Percentiles rank a stretch among this genome's conserved stretches.
Evolutionary conservation across 768 basidiomycete species (phyloP).

Genomic region (Phylloporus sp.): DNA sequence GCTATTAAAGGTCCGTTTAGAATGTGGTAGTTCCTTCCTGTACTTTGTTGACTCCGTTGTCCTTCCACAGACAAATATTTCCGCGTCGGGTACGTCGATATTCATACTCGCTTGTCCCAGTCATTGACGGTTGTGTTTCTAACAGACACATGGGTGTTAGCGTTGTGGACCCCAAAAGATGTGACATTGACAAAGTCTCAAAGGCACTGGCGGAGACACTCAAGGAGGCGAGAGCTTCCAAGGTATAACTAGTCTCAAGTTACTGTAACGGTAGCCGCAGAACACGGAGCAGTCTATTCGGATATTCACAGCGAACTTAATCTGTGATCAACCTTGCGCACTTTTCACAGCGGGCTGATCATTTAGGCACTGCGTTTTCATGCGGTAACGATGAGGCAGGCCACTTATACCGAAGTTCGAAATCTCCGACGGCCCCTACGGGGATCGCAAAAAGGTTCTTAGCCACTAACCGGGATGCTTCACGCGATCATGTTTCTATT

Average conservation of each 20-base stretch:
- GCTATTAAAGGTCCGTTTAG: slow-evolving; percentile 64
- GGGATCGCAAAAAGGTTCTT: no score
- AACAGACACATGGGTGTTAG: slow-evolving; percentile 84
- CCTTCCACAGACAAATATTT: slow-evolving; percentile 69
- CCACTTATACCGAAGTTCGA: neutral
- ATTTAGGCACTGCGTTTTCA: neutral
- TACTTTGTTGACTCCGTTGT: slow-evolving; percentile 5
- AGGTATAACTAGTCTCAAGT: neutral
- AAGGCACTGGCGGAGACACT: slow-evolving; percentile 58
- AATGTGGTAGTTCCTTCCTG: neutral
- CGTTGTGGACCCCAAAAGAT: slow-evolving; percentile 64
- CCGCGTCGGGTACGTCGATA: slow-evolving; percentile 70
- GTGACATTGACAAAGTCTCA: slow-evolving; percentile 72
- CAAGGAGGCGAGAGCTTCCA: slow-evolving; percentile 28
- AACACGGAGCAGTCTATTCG: no score
- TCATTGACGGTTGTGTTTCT: neutral
- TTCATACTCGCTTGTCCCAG: neutral
- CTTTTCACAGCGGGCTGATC: neutral
- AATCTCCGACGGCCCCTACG: no score
- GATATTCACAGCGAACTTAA: neutral
- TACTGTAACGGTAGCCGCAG: neutral
- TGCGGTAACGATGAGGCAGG: no score
- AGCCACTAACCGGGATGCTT: no score
- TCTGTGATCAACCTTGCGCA: neutral
- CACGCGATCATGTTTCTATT: no score